Evolutionary conservation across 345 rosid species (phyloP).

Genomic region (Eucalyptus grandis): DNA sequence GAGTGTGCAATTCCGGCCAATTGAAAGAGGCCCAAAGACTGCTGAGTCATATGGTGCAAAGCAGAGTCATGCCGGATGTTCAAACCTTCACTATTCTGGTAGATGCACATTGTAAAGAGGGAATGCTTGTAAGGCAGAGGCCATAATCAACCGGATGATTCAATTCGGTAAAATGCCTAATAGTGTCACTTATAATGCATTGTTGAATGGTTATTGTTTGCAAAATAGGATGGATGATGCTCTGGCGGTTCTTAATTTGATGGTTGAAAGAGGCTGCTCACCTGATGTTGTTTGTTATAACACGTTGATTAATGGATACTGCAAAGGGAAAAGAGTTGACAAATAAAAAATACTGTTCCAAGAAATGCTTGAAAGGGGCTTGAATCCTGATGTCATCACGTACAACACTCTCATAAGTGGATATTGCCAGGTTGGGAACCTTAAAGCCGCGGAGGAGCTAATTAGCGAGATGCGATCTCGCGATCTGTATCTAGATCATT

Average conservation of each 20-base stretch:
- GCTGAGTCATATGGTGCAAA: background rate
- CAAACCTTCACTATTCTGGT: background rate
- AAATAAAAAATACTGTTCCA: background rate
- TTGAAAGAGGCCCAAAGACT: background rate
- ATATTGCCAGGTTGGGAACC: background rate
- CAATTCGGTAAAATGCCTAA: background rate
- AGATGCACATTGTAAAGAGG: background rate
- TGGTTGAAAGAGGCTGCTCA: background rate
- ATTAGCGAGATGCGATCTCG: background rate
- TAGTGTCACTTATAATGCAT: background rate
- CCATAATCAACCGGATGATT: background rate
- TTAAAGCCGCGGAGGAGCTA: background rate
- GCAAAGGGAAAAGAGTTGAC: background rate
- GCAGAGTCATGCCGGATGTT: background rate
- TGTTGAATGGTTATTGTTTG: background rate
- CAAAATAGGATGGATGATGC: background rate
- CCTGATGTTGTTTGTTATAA: rapidly evolving
- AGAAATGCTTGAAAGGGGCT: background rate
- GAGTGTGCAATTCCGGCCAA: background rate
- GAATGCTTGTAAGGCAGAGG: background rate
- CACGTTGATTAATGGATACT: background rate
- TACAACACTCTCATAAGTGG: background rate
- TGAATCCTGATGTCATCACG: background rate
- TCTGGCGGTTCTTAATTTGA: background rate
- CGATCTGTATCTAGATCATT: rapidly evolving